These are phyloP conservation scores for Sclerospora graminicola DNA, from an alignment of 352 stramenopile species.

Conservation along the genomic window DNA sequence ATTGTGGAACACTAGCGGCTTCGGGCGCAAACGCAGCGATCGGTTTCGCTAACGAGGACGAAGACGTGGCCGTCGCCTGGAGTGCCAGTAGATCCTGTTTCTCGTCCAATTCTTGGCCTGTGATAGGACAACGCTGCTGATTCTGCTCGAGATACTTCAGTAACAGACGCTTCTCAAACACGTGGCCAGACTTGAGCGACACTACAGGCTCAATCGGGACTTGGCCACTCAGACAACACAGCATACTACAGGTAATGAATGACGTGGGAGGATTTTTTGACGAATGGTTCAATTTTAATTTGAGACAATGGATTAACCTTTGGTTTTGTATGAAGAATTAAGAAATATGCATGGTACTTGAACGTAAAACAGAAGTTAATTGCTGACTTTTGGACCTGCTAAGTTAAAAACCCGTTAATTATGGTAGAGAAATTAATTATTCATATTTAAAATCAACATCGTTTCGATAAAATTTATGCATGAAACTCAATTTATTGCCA, in stretches of 20 bases:
- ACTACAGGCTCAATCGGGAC: conserved; percentile 78
- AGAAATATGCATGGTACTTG: no score
- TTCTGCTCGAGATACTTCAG: conserved; percentile 72
- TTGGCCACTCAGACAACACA: conserved; percentile 76
- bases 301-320: no score
- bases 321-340: no score
- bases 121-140: conserved; percentile 64
- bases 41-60: neutral
- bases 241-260: conserved; percentile 33
- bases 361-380: no score
- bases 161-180: conserved; percentile 84
- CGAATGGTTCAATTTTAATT: conserved; percentile 4
- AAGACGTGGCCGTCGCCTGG: conserved; percentile 16
- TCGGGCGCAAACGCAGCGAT: conserved; percentile 25
- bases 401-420: no score
- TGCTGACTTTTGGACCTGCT: no score
- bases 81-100: conserved; percentile 60
- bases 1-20: conserved; percentile 45
- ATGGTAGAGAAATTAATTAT: no score
- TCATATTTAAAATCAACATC: no score
- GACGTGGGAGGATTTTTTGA: conserved; percentile 1
- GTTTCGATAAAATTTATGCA: no score
- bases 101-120: conserved; percentile 43
- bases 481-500: no score
- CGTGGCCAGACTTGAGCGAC: conserved; percentile 68